These are phyloP conservation scores for Phytophthora europaea DNA, from an alignment of 352 stramenopile genomes.

Conservation along the genomic window DNA sequence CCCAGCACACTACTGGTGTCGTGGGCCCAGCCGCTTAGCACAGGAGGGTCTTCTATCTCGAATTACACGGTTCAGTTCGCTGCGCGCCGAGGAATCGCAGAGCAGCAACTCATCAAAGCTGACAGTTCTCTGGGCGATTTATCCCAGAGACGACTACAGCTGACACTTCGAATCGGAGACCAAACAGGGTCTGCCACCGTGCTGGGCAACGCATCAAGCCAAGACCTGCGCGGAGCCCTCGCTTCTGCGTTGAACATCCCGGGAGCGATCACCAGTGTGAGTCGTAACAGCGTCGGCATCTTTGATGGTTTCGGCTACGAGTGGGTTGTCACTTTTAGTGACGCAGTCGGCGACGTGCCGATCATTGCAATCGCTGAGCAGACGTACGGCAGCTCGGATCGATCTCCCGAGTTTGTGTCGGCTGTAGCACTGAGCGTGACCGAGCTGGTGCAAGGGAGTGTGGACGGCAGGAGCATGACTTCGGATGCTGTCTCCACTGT, in stretches of 20 bases:
- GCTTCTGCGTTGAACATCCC: conserved; percentile 22
- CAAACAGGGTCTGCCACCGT: conserved; percentile 33
- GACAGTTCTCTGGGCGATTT: conserved; percentile 46
- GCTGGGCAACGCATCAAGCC: conserved; percentile 50
- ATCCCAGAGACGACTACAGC: conserved; percentile 19
- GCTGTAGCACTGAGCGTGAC: conserved; percentile 43
- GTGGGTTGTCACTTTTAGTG: conserved; percentile 75
- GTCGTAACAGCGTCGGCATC: conserved; percentile 50
- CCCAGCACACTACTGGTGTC: conserved; percentile 43
- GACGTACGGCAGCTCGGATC: conserved; percentile 9
- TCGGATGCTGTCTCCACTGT: conserved; percentile 34
- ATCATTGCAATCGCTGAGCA: conserved; percentile 41
- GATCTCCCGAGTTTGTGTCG: conserved; percentile 35
- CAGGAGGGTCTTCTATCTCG: conserved; percentile 52
- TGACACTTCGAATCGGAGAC: conserved; percentile 35
- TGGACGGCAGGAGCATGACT: conserved; percentile 36
- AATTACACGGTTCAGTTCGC: conserved; percentile 73
- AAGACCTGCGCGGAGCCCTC: conserved; percentile 38
- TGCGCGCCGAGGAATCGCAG: conserved; percentile 57
- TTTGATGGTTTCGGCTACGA: conserved; percentile 71
- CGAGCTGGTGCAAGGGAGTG: conserved; percentile 55
- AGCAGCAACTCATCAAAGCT: conserved; percentile 70
- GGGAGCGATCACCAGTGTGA: conserved; percentile 39
- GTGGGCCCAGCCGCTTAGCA: conserved; percentile 70
- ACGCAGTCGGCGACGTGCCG: conserved; percentile 61